These are phyloP conservation scores for Cylindrotheca fusiformis DNA, from an alignment of 108 stramenopile genomes.

Conservation along the genomic window DNA sequence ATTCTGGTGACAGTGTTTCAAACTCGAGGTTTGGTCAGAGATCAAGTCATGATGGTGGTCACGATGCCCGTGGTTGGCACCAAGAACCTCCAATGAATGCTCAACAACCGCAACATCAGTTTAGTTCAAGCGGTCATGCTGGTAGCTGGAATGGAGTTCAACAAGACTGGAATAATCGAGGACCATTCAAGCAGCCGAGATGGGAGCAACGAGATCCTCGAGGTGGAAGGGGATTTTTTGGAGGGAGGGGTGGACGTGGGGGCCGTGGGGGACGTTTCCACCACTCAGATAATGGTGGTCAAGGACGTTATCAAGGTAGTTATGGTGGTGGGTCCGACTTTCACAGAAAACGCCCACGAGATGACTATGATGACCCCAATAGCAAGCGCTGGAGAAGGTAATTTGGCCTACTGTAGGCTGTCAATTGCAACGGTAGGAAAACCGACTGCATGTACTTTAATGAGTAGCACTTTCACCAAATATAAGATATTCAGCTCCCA, in stretches of 20 bases:
- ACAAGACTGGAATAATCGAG: conserved; percentile 11
- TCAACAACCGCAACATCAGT: conserved; percentile 18
- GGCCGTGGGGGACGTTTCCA: conserved; percentile 8
- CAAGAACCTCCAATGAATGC: not conserved
- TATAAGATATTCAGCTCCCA: too few relatives aligned
- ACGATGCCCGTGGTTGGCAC: not conserved
- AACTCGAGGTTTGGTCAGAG: conserved; percentile 1
- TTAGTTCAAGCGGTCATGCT: too few relatives aligned
- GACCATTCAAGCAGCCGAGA: not conserved
- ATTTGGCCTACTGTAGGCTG: too few relatives aligned
- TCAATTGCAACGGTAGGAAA: too few relatives aligned
- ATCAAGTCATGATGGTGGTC: not conserved
- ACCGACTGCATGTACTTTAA: too few relatives aligned
- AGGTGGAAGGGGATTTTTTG: conserved; percentile 13
- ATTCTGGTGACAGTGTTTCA: not conserved
- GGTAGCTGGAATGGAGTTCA: too few relatives aligned
- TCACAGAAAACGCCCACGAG: conserved; percentile 38
- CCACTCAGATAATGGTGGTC: conserved; percentile 1
- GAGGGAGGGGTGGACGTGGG: conserved; percentile 9
- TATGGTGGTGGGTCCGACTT: conserved; percentile 20
- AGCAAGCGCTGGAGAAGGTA: conserved; percentile 12
- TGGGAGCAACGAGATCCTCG: conserved; percentile 6
- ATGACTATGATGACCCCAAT: conserved; percentile 28
- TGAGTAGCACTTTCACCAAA: too few relatives aligned
- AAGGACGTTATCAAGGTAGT: conserved; percentile 12